phyloP scores from a whole-genome alignment of 2,329 filamentous ascomycete genomes.

The Davidsoniella virescens region DNA sequence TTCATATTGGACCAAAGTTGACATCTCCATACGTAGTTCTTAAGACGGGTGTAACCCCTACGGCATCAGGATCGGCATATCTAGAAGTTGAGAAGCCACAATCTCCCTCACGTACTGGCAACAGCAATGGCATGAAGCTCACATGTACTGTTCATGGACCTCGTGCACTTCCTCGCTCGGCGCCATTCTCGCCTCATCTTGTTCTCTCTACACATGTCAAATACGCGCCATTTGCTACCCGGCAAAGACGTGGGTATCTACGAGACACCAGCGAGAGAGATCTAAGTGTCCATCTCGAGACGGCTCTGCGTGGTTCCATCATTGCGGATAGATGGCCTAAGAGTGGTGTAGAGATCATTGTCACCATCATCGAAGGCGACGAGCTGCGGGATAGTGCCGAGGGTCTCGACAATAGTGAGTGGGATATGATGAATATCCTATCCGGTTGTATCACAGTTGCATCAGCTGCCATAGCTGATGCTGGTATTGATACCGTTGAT shows the following conservation, averaged over 20 bases:
- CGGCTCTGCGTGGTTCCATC: constrained; percentile 72
- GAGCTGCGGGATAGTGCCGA: constrained; percentile 46
- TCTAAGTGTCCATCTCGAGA: constrained; percentile 78
- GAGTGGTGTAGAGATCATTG: constrained; percentile 85
- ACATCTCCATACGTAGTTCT: constrained; percentile 41
- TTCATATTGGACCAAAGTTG: neutral
- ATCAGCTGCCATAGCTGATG: constrained; percentile 81
- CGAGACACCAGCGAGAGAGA: constrained; percentile 78
- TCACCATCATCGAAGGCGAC: constrained; percentile 87
- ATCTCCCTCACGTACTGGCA: constrained; percentile 27
- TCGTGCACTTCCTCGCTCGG: constrained; percentile 73
- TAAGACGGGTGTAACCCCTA: constrained; percentile 81
- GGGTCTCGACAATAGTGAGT: constrained; percentile 44
- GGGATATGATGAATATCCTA: constrained; percentile 83
- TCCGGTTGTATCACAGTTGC: constrained; percentile 87
- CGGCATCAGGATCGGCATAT: constrained; percentile 85
- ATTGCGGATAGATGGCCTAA: constrained; percentile 97
- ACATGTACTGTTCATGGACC: constrained; percentile 89
- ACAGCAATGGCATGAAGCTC: constrained; percentile 63
- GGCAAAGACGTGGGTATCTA: constrained; percentile 67
- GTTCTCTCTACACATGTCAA: constrained; percentile 89
- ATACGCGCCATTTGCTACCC: constrained; percentile 85
- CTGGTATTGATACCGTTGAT: constrained; percentile 90
- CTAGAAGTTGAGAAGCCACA: constrained; percentile 39
- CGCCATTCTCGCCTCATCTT: constrained; percentile 82